Percentiles rank a stretch among this genome's conserved stretches.
Conservation (phyloP, 805 yeast species). For the Myxozyma monticola region DNA sequence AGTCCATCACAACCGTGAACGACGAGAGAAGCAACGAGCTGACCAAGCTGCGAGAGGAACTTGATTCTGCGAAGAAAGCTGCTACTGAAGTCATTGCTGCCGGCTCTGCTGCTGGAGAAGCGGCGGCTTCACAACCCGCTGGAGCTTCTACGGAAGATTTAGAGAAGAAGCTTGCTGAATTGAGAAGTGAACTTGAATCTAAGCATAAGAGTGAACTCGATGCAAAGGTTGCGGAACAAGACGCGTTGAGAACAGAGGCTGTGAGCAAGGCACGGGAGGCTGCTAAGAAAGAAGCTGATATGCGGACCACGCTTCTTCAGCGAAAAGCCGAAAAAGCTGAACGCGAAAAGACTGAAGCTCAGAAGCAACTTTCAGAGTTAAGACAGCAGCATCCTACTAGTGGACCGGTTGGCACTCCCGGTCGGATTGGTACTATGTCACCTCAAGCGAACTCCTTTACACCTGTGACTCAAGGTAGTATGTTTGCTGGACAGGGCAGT, state of each 20-base stretch:
- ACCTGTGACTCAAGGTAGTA: no score
- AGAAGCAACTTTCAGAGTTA: slow-evolving; percentile 32
- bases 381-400: neutral
- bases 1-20: no score
- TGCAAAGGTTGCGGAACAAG: slow-evolving; percentile 40
- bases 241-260: slow-evolving; percentile 44
- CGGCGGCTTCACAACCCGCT: no score
- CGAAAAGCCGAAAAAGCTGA: slow-evolving; percentile 56
- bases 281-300: slow-evolving; percentile 57
- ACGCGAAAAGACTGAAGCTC: slow-evolving; percentile 37
- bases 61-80: no score
- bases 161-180: slow-evolving; percentile 27
- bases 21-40: no score
- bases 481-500: no score
- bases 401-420: neutral
- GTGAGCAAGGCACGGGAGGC: slow-evolving; percentile 50
- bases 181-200: slow-evolving; percentile 32
- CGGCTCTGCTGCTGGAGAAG: slow-evolving; percentile 35
- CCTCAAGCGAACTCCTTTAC: no score
- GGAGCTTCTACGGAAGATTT: slow-evolving; percentile 36
- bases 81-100: slow-evolving; percentile 34
- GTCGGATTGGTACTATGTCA: no score
- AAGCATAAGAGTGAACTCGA: slow-evolving; percentile 36
- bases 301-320: slow-evolving; percentile 57
- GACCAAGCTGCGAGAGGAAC: no score